Conservation (phyloP, 768 basidiomycete species). For the Pulveroboletus sp. region DNA sequence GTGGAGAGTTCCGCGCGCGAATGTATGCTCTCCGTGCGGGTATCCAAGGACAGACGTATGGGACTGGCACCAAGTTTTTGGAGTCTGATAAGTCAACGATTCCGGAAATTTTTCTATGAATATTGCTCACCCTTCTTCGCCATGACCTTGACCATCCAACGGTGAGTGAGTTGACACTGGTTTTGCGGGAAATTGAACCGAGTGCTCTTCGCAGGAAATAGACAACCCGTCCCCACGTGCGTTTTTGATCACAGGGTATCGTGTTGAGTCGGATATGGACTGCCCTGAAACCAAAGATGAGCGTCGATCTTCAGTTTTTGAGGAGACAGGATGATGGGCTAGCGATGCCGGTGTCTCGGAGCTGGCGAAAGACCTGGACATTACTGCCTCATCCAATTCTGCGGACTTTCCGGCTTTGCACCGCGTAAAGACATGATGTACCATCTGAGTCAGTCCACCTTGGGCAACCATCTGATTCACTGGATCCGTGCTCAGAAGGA, state of each 20-base stretch:
- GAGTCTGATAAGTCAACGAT: conserved; percentile 4
- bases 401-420: conserved; percentile 42
- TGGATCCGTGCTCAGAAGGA: conserved; percentile 81
- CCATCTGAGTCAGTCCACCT: conserved; percentile 96
- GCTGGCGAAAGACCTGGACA: conserved; percentile 18
- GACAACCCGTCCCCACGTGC: not conserved
- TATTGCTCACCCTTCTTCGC: conserved; percentile 22
- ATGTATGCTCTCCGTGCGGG: conserved; percentile 16
- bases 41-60: conserved; percentile 18
- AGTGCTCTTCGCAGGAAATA: not conserved
- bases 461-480: conserved; percentile 98
- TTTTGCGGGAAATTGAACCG: not conserved
- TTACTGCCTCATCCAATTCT: conserved; percentile 15
- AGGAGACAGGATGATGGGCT: conserved; percentile 1
- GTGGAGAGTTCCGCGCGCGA: conserved; percentile 49
- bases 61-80: conserved; percentile 23
- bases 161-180: not conserved
- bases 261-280: not conserved
- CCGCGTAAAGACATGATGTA: conserved; percentile 90
- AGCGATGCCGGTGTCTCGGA: conserved; percentile 19
- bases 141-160: conserved; percentile 2
- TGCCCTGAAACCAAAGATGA: conserved; percentile 7
- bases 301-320: conserved; percentile 8
- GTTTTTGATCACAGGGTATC: conserved; percentile 1
- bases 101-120: not conserved